Conservation (phyloP, 768 basidiomycete genomes). For the Amanita brunnescens region DNA sequence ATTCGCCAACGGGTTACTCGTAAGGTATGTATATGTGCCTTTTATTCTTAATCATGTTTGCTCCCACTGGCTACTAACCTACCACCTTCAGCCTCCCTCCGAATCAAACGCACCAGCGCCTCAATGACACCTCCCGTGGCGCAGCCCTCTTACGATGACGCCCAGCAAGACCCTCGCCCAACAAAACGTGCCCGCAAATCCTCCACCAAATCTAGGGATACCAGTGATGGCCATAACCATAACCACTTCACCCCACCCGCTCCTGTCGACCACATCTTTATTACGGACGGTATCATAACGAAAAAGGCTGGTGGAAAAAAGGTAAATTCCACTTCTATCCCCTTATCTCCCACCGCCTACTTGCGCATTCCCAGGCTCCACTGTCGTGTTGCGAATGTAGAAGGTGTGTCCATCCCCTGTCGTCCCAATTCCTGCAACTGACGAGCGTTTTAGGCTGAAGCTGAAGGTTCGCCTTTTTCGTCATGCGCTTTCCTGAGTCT, state of each 20-base stretch:
- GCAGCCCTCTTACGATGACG: slow-evolving; percentile 1
- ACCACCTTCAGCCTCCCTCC: slow-evolving; percentile 8
- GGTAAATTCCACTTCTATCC: slow-evolving; percentile 18
- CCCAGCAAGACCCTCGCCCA: slow-evolving; percentile 3
- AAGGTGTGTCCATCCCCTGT: slow-evolving; percentile 26
- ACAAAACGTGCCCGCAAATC: slow-evolving; percentile 7
- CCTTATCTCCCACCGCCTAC: not conserved
- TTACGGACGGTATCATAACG: slow-evolving; percentile 35
- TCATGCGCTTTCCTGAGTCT: slow-evolving; percentile 7
- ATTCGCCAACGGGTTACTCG: not conserved
- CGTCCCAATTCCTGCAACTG: not conserved
- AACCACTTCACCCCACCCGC: slow-evolving; percentile 8
- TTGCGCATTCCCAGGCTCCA: slow-evolving; percentile 30
- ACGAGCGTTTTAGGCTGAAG: slow-evolving; percentile 31
- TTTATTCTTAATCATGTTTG: not conserved
- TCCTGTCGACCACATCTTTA: slow-evolving; percentile 42
- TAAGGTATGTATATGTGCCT: slow-evolving; percentile 7
- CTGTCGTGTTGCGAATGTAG: slow-evolving; percentile 59
- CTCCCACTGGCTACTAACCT: slow-evolving; percentile 5
- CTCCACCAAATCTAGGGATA: not conserved
- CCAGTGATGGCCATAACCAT: not conserved
- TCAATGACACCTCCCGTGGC: slow-evolving; percentile 3
- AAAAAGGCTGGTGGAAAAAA: slow-evolving; percentile 42
- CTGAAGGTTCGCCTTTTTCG: slow-evolving; percentile 36
- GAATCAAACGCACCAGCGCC: slow-evolving; percentile 4